phyloP scores from a whole-genome alignment of 2,329 filamentous ascomycete species.

The Fusarium sp. region DNA sequence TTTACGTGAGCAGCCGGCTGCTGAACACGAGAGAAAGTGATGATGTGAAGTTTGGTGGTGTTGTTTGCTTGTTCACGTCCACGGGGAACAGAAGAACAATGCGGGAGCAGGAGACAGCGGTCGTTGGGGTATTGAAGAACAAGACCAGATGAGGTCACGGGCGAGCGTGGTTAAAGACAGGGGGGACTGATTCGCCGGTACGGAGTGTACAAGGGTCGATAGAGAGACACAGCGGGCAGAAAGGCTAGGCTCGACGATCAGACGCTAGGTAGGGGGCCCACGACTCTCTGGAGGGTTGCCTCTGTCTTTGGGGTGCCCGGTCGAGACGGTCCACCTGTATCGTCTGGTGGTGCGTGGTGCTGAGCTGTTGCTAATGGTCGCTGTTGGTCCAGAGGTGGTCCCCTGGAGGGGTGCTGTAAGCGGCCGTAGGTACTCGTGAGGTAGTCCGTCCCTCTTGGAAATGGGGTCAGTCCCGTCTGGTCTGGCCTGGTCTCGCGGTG shows the following conservation, averaged over 20 bases:
- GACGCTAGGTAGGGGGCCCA: conserved; percentile 47
- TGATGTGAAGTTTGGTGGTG: conserved; percentile 36
- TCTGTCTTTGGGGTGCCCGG: conserved; percentile 42
- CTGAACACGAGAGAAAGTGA: conserved; percentile 48
- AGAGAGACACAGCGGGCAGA: conserved; percentile 30
- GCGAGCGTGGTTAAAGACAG: conserved; percentile 39
- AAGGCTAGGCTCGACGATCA: conserved; percentile 48
- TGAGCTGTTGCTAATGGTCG: conserved; percentile 38
- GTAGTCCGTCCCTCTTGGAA: conserved; percentile 35
- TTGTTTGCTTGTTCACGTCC: conserved; percentile 48
- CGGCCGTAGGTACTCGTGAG: conserved; percentile 28
- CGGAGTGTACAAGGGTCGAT: conserved; percentile 26
- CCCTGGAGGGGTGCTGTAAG: conserved; percentile 41
- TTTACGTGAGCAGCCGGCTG: conserved; percentile 51
- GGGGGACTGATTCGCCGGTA: conserved; percentile 45
- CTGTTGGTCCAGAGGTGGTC: conserved; percentile 44
- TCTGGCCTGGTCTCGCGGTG: conserved; percentile 21
- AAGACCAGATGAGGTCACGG: conserved; percentile 50
- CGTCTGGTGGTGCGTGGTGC: conserved; percentile 45
- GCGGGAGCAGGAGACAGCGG: conserved; percentile 41
- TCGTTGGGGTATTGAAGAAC: conserved; percentile 48
- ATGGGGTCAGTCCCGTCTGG: conserved; percentile 19
- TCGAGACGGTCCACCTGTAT: conserved; percentile 44
- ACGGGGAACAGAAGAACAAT: conserved; percentile 49
- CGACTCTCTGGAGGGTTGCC: conserved; percentile 40